Evolutionary conservation across 352 stramenopile species (phyloP), one percentile per base, ranked within the genome.

Genomic region (Pythium angustatum): DNA sequence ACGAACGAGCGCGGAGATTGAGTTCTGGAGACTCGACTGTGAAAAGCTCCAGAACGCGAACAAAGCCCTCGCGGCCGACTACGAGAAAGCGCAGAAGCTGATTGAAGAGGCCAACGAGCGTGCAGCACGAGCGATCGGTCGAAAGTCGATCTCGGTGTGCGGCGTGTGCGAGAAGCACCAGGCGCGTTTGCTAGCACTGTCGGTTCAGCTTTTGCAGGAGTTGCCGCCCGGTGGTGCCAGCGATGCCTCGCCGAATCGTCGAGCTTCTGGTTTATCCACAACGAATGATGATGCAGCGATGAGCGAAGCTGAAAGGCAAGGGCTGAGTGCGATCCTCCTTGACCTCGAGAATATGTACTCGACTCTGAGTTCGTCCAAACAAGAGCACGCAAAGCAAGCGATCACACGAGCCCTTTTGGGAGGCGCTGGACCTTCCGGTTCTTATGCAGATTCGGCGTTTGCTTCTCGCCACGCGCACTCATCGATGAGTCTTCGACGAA

Each of bases 1-100:
- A 34, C 66, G 79, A 24, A 85, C 82, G n/a, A 68, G 64, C 10
- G 70, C 76, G 0, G 81, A 90, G 41, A 73, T 87, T 5, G 79
- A 84, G 24, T 90, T 77, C 51, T 90, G 81, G 81, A 83, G 85
- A 31, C 58, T 90, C 8, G 81, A 90, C 43, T 86, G 81, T 58
- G 77, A 86, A 50, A 90, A 88, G 41, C 64, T 83, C 3, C 77
- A 90, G 48, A 83, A 87, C 31, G 62, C 66, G 1, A 85, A 82
- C 64, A 78, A 74, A 56, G 58, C 64, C 11, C 30, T 87, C 8
- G 58, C 69, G 27, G 49, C 52, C 0, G 78, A 87, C 45, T 63
- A 77, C 12, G 64, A 82, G 28, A 68, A 75, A 3, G 45, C 65
- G 1, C 71, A 65, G 30, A 62, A 77, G 21, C 58, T 79, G 43